Evolutionary conservation across 2,329 filamentous ascomycete species (phyloP), one percentile per base, ranked within the genome.

Genomic region (Camillea tinctor): DNA sequence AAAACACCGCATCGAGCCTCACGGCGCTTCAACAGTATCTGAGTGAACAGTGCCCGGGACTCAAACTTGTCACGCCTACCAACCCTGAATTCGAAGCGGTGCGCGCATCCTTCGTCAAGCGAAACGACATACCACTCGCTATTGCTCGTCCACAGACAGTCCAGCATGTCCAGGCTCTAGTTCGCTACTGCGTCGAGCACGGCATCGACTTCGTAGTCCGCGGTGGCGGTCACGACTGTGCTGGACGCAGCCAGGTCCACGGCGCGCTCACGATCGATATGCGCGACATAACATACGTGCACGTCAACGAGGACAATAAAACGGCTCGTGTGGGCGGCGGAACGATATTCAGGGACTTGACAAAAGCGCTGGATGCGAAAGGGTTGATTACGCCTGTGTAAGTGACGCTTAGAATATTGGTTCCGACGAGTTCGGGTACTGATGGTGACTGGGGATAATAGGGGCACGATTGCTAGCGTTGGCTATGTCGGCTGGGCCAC

Each of bases 301-400:
- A 65, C 0, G 62, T 77, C 11, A 67, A 66, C 36, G 56, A 59
- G 0, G 67, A 69, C 17, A 64, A 64, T 21, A 60, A 66, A 50
- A 73, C 73, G 5, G 76, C 73, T 1, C 62, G 58, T 2, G 60
- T 79, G 9, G 75, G 76, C 4, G 76, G 75, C 4, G 76, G 77
- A 1, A 68, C 75, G 5, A 61, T 77, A 4, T 58, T 68, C 4
- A 60, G 68, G 7, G 69, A 74, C 17, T 55, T 77, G 17, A 59
- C 66, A 5, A 63, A 56, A 24, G 63, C 59, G 11, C 63, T 78
- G 17, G 64, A 66, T 8, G 64, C 69, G 26, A 62, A 72, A 40
- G 72, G 69, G 0, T 60, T 77, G 23, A 62, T 69, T 2, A 74
- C 72, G 4, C 64, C 72, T 0, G 60, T 67, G 66, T 69, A 51